Evolutionary conservation across 2,329 filamentous ascomycete species (phyloP).

Genomic region (Alternaria infectoria): DNA sequence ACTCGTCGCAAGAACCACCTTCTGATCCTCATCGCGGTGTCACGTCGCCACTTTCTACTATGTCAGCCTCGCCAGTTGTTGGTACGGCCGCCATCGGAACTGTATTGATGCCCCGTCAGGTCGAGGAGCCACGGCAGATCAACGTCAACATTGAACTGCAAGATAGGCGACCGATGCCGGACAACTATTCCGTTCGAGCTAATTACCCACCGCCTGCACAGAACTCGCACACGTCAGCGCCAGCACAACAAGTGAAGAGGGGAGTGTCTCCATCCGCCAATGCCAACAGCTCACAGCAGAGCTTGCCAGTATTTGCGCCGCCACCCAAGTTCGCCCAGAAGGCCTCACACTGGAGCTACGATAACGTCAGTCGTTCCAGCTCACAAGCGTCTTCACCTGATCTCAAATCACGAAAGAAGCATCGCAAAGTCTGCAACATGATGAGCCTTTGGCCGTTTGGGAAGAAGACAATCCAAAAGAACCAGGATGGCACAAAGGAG

Average conservation of each 20-base stretch:
- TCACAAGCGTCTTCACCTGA: slow-evolving; percentile 30
- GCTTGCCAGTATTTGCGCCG: slow-evolving; percentile 39
- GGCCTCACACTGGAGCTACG: slow-evolving; percentile 34
- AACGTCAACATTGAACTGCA: slow-evolving; percentile 43
- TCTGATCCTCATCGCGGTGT: slow-evolving; percentile 16
- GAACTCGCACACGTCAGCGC: slow-evolving; percentile 22
- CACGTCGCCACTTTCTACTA: slow-evolving; percentile 35
- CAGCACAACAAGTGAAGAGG: slow-evolving; percentile 20
- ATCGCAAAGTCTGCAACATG: slow-evolving; percentile 39
- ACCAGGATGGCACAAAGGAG: slow-evolving; percentile 30
- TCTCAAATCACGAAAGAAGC: slow-evolving; percentile 36
- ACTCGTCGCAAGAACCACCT: slow-evolving; percentile 15
- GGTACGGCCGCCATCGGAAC: slow-evolving; percentile 41
- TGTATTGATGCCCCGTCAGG: slow-evolving; percentile 41
- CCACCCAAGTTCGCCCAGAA: slow-evolving; percentile 38
- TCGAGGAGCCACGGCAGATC: slow-evolving; percentile 33
- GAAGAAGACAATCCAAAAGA: slow-evolving; percentile 22
- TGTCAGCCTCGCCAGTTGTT: slow-evolving; percentile 43
- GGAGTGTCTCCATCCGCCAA: slow-evolving; percentile 13
- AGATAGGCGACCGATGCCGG: slow-evolving; percentile 28
- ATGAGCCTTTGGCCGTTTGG: slow-evolving; percentile 30
- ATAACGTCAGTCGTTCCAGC: slow-evolving; percentile 32
- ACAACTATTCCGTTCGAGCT: slow-evolving; percentile 17
- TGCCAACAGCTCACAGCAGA: slow-evolving; percentile 20
- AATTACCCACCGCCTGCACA: slow-evolving; percentile 25